Percentiles rank a stretch among this genome's conserved stretches.
Evolutionary conservation across 2,329 filamentous ascomycete species (phyloP).

Genomic region (Myriosclerotinia curreyana): DNA sequence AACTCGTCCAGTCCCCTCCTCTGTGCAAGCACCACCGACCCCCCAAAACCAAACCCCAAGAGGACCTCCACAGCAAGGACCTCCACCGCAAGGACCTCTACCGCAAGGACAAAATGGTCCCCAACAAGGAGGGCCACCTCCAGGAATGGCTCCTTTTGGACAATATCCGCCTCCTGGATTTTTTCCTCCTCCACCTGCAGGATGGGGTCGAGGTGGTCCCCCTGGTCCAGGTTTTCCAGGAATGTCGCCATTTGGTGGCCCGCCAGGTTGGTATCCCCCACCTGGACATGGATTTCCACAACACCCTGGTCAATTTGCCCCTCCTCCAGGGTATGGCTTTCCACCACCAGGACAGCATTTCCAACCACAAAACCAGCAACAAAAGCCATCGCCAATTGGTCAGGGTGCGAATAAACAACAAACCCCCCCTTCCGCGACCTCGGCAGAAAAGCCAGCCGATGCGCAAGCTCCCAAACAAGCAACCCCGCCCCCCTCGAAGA

Average conservation of each 20-base stretch:
- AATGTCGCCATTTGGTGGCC: slow-evolving; percentile 70
- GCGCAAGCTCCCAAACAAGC: slow-evolving; percentile 45
- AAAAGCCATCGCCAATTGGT: slow-evolving; percentile 52
- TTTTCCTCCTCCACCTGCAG: slow-evolving; percentile 44
- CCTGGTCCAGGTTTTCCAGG: slow-evolving; percentile 65
- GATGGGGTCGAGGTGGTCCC: slow-evolving; percentile 55
- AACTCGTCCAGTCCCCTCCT: slow-evolving; percentile 36
- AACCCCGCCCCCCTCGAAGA: slow-evolving; percentile 66
- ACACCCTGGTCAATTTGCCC: slow-evolving; percentile 53
- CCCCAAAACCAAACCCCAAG: slow-evolving; percentile 26
- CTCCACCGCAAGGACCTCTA: slow-evolving; percentile 22
- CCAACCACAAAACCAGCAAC: slow-evolving; percentile 42
- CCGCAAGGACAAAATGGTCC: slow-evolving; percentile 27
- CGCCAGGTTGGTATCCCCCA: slow-evolving; percentile 71
- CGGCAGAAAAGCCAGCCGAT: slow-evolving; percentile 38
- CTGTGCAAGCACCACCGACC: slow-evolving; percentile 25
- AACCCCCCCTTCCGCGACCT: slow-evolving; percentile 45
- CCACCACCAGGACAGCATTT: slow-evolving; percentile 59
- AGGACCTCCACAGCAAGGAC: slow-evolving; percentile 25
- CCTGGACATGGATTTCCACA: slow-evolving; percentile 71
- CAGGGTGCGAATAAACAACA: slow-evolving; percentile 50
- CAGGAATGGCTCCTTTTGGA: slow-evolving; percentile 37
- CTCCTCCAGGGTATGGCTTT: slow-evolving; percentile 43
- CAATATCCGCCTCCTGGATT: slow-evolving; percentile 43
- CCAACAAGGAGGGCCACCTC: slow-evolving; percentile 24